These are phyloP conservation scores for Fraxinus sp. DNA, from an alignment of 305 asterid genomes.

Conservation along the genomic window DNA sequence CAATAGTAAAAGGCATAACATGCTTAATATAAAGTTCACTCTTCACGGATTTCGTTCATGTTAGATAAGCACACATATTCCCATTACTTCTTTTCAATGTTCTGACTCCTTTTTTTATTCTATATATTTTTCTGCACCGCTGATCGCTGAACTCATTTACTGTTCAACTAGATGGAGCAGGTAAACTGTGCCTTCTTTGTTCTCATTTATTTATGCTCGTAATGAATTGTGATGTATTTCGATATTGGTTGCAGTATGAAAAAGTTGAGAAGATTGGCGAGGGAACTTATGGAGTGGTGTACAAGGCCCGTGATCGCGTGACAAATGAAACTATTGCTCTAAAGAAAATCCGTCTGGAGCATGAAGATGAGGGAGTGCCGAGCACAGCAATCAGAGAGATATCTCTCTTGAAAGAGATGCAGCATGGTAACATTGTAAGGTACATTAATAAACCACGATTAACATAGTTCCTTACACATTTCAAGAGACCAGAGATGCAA, in stretches of 20 bases:
- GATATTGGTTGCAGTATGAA: conserved; percentile 56
- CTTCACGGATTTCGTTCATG: background rate
- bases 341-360: conserved; percentile 96
- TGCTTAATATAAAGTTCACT: background rate
- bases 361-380: conserved; percentile 99
- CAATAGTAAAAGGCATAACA: background rate
- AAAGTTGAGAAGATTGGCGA: conserved; percentile 99
- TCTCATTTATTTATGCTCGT: background rate
- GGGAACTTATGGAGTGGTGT: conserved; percentile 97
- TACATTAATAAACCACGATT: conserved; percentile 18
- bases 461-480: conserved; percentile 19
- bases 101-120: background rate
- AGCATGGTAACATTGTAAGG: conserved; percentile 95
- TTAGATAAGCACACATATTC: background rate
- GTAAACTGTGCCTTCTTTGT: conserved; percentile 27
- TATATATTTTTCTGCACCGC: background rate
- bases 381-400: conserved; percentile 98
- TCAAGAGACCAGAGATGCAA: too few species aligned
- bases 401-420: conserved; percentile 97
- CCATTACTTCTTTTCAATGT: background rate
- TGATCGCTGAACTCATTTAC: conserved; percentile 4
- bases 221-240: conserved; percentile 22
- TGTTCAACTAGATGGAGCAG: conserved; percentile 60
- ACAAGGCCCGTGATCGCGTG: conserved; percentile 86
- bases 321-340: conserved; percentile 93